Evolutionary conservation across 2,329 filamentous ascomycete species (phyloP).

Genomic region (Orbilia brochopaga): DNA sequence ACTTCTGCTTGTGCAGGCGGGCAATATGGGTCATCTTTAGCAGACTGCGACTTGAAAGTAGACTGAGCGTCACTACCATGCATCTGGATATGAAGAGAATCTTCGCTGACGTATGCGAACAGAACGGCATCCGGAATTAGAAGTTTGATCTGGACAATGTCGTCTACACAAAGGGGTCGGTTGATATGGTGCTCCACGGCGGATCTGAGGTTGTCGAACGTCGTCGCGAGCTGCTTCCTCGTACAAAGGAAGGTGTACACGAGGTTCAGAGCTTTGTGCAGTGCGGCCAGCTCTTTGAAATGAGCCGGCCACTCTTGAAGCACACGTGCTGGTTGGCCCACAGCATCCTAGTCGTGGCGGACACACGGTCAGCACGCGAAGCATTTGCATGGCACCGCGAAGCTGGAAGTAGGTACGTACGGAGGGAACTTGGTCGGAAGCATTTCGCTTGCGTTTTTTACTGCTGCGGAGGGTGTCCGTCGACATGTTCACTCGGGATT

Average conservation of each 20-base stretch:
- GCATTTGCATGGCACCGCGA: no score
- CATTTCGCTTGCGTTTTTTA: constrained; percentile 28
- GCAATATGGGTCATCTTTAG: constrained; percentile 53
- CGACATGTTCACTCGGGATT: constrained; percentile 29
- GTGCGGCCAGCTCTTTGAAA: constrained; percentile 75
- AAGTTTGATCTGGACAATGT: constrained; percentile 81
- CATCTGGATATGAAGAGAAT: constrained; percentile 78
- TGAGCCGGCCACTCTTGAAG: constrained; percentile 70
- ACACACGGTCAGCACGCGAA: no score
- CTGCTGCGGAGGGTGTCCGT: not conserved
- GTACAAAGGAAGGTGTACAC: constrained; percentile 96
- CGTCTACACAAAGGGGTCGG: constrained; percentile 71
- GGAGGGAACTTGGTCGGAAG: not conserved
- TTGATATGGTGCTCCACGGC: constrained; percentile 84
- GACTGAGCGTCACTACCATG: constrained; percentile 58
- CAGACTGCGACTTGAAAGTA: constrained; percentile 45
- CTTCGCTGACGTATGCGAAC: constrained; percentile 85
- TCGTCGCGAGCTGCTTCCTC: constrained; percentile 88
- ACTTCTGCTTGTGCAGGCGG: constrained; percentile 58
- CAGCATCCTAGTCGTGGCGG: no score
- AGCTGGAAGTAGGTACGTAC: constrained; percentile 7
- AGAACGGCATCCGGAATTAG: constrained; percentile 78
- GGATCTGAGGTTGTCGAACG: constrained; percentile 83
- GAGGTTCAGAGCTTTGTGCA: constrained; percentile 83
- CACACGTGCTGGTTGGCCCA: no score